Percentiles rank a stretch among this genome's conserved stretches.
Conservation (phyloP, 2,329 filamentous ascomycete species). For the Fusarium papillatum region DNA sequence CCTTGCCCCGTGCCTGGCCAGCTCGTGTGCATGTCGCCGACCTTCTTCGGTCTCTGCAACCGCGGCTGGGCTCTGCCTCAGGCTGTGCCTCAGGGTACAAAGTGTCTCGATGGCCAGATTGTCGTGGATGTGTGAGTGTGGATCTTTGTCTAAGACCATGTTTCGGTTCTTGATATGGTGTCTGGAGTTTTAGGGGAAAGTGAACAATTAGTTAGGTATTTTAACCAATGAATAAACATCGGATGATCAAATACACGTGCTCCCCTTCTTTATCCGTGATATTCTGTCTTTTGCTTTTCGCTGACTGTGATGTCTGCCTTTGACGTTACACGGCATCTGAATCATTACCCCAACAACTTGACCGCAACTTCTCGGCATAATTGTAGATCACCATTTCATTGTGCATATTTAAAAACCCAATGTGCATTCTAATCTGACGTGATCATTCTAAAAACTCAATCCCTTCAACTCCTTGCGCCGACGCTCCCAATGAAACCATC, state of each 20-base stretch:
- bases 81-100: constrained; percentile 33
- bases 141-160: neutral
- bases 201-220: neutral
- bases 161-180: neutral
- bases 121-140: neutral
- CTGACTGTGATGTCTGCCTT: neutral
- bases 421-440: neutral
- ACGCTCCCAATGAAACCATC: neutral
- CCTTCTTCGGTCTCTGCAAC: constrained; percentile 42
- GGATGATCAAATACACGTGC: neutral
- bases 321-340: neutral
- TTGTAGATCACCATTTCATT: neutral
- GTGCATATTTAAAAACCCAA: neutral
- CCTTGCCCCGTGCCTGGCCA: constrained; percentile 28
- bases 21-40: constrained; percentile 32
- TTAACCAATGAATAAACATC: neutral
- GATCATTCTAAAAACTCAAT: neutral
- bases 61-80: constrained; percentile 38
- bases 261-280: neutral
- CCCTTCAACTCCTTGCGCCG: neutral
- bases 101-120: constrained; percentile 35
- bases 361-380: neutral
- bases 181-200: neutral
- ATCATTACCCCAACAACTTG: neutral
- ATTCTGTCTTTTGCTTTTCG: neutral